Conservation (phyloP, 139 green algal species). For the Volvox africanus region DNA sequence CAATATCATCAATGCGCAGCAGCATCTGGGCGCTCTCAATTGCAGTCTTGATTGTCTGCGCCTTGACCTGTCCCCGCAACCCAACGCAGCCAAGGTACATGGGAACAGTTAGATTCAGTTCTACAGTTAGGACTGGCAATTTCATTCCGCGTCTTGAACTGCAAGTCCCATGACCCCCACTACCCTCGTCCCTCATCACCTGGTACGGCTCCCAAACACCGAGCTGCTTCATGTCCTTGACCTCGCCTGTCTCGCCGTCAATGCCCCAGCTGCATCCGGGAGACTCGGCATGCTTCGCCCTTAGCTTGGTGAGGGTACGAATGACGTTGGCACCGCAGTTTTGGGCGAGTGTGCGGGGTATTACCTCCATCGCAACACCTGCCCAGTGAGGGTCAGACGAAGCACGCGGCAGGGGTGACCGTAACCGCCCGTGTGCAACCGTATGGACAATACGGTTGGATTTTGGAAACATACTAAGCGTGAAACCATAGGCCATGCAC, state of each 20-base stretch:
- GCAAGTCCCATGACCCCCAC: no score
- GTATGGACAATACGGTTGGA: no score
- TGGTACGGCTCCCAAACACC: constrained; percentile 98
- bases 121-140: no score
- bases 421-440: no score
- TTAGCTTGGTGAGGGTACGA: constrained; percentile 96
- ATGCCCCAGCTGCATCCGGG: constrained; percentile 80
- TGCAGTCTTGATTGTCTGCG: constrained; percentile 97
- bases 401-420: no score
- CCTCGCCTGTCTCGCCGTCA: constrained; percentile 89
- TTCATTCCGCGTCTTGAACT: no score
- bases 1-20: constrained; percentile 99
- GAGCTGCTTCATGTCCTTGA: constrained; percentile 95
- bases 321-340: constrained; percentile 99
- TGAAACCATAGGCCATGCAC: no score
- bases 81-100: no score
- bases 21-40: constrained; percentile 95
- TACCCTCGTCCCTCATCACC: constrained; percentile 60
- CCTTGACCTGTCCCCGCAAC: constrained; percentile 49
- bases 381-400: background rate
- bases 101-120: no score
- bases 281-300: constrained; percentile 81
- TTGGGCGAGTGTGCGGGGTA: constrained; percentile 95
- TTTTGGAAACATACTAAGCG: no score
- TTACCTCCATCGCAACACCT: constrained; percentile 94